Conservation (phyloP, 116 monocot genomes). For the Cymodocea nodosa region DNA sequence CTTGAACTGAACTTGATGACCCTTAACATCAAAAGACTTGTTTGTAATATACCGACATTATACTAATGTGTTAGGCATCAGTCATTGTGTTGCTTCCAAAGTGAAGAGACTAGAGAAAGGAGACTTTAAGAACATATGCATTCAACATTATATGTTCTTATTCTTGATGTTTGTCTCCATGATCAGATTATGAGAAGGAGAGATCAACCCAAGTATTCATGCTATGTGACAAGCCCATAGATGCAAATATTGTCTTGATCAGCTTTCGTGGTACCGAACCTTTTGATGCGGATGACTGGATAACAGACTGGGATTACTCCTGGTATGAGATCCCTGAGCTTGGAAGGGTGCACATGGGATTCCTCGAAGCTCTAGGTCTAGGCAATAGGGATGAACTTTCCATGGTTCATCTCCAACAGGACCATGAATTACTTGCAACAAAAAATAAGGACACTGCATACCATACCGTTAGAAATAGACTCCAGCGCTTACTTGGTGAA, state of each 20-base stretch:
- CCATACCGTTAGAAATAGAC: constrained; percentile 22
- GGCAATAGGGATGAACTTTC: constrained; percentile 21
- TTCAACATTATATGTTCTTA: too few species aligned
- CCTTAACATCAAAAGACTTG: background rate
- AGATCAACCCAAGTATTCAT: constrained; percentile 57
- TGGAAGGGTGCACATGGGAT: constrained; percentile 75
- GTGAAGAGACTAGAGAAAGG: too few species aligned
- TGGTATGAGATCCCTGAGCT: constrained; percentile 64
- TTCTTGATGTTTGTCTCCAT: background rate
- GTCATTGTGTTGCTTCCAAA: too few species aligned
- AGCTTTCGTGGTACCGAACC: constrained; percentile 73
- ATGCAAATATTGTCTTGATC: constrained; percentile 35
- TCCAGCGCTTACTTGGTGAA: constrained; percentile 25
- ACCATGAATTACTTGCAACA: background rate
- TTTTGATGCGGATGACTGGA: constrained; percentile 53
- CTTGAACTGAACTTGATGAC: background rate
- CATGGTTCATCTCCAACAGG: background rate
- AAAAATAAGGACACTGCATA: constrained; percentile 24
- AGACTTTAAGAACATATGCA: too few species aligned
- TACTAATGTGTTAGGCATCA: too few species aligned
- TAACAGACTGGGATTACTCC: constrained; percentile 81
- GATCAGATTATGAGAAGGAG: constrained; percentile 25
- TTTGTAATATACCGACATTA: too few species aligned
- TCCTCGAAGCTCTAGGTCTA: constrained; percentile 78
- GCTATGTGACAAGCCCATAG: constrained; percentile 21